Percentiles rank a stretch among this genome's conserved stretches.
Evolutionary conservation across 495 filamentous ascomycete species (phyloP).

Genomic region (Aspergillus baeticus): DNA sequence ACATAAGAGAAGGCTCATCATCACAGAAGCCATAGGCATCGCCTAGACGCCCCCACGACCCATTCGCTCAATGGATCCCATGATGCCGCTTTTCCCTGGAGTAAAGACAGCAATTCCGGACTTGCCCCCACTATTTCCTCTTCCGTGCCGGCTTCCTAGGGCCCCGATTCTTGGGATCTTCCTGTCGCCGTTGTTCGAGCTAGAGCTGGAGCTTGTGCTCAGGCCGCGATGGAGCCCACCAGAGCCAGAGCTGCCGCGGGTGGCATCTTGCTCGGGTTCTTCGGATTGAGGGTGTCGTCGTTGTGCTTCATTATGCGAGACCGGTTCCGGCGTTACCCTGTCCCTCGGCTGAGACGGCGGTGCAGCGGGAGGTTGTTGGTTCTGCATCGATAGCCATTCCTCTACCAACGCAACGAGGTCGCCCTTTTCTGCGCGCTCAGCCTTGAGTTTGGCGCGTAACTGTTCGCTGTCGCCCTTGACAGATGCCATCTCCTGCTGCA

Average conservation of each 20-base stretch:
- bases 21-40: neutral
- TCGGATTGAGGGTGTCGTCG: conserved; percentile 25
- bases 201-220: conserved; percentile 18
- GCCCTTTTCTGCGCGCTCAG: conserved; percentile 87
- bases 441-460: conserved; percentile 60
- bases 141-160: conserved; percentile 29
- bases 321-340: conserved; percentile 11
- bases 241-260: conserved; percentile 27
- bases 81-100: conserved; percentile 58
- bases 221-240: conserved; percentile 36
- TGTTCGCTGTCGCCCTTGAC: conserved; percentile 65
- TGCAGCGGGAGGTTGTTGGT: conserved; percentile 11
- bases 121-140: conserved; percentile 40
- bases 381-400: conserved; percentile 70
- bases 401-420: conserved; percentile 91
- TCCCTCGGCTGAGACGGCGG: conserved; percentile 15
- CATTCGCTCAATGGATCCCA: conserved; percentile 73
- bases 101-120: conserved; percentile 46
- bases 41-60: conserved; percentile 38
- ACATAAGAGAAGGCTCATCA: conserved; percentile 1
- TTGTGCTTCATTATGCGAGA: neutral
- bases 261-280: conserved; percentile 22
- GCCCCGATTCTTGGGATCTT: conserved; percentile 33
- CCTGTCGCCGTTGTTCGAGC: conserved; percentile 25
- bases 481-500: conserved; percentile 64